Percentiles rank a stretch among this genome's conserved stretches.
phyloP scores from a whole-genome alignment of 2,329 filamentous ascomycete species.

The Cladophialophora chaetospira region DNA sequence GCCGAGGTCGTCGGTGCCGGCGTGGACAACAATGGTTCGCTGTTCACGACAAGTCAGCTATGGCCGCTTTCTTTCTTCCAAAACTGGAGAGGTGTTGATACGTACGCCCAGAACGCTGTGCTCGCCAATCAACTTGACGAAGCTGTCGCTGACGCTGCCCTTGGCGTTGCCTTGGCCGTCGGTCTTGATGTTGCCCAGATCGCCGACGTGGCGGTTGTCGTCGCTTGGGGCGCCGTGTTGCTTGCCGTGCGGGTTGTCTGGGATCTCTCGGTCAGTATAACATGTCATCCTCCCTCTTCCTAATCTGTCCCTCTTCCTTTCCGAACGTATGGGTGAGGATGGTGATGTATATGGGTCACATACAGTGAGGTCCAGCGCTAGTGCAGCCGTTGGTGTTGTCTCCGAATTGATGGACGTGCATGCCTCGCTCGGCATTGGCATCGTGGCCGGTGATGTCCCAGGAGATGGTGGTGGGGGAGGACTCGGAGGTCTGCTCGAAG shows the following conservation, averaged over 20 bases:
- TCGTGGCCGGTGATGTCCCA: slow-evolving; percentile 94
- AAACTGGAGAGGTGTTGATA: slow-evolving; percentile 23
- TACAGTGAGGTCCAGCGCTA: slow-evolving; percentile 95
- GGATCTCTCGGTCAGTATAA: slow-evolving; percentile 14
- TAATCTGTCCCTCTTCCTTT: background rate
- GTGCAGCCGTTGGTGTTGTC: slow-evolving; percentile 99
- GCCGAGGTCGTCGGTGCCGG: slow-evolving; percentile 94
- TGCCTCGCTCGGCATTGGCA: slow-evolving; percentile 91
- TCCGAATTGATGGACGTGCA: slow-evolving; percentile 98
- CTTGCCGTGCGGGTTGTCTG: slow-evolving; percentile 95
- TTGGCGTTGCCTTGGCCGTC: slow-evolving; percentile 88
- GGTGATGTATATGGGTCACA: slow-evolving; percentile 41
- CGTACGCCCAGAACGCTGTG: slow-evolving; percentile 90
- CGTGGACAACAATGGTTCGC: slow-evolving; percentile 94
- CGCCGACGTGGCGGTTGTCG: slow-evolving; percentile 88
- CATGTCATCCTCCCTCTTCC: slow-evolving; percentile 1
- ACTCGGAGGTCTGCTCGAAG: slow-evolving; percentile 90
- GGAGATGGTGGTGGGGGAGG: slow-evolving; percentile 77
- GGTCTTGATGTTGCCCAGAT: slow-evolving; percentile 96
- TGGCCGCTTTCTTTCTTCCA: no score
- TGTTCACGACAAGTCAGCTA: no score
- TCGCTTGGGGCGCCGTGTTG: slow-evolving; percentile 85
- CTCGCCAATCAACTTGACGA: slow-evolving; percentile 93
- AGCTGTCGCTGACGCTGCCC: slow-evolving; percentile 75
- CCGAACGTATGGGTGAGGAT: background rate